Evolutionary conservation across 768 basidiomycete species (phyloP), one percentile per base, ranked within the genome.

Genomic region (Clavulina sp.): DNA sequence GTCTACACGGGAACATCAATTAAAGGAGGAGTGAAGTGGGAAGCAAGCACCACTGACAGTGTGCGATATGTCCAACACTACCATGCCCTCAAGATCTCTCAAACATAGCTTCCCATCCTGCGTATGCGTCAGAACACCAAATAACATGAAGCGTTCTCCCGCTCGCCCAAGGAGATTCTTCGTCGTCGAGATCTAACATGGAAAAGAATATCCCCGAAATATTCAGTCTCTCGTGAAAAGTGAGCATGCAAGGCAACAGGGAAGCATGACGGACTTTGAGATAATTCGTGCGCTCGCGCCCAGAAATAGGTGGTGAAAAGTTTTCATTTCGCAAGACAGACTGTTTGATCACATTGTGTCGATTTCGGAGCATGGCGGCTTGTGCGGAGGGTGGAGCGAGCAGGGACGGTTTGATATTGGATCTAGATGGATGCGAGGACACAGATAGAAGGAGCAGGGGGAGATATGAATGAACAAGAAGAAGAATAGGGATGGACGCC

Each of bases 301-400:
- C 91, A 38, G 89, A 85, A 34, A 97, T 66, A 0, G 89, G 93
- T 2, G 95, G 92, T 2, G 88, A 88, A 66, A 99, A 99, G 64
- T 97, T 91, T 62, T 99, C 95, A 60, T 96, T 97, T 36, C 95
- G 73, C 34, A 96, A 69, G 28, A 97, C 78, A 60, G 86, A 83
- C 67, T 97, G 93, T 62, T 81, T 84, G 59, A 97, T 88, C 48
- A 97, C 78, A 62, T 86, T 77, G 56, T 93, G 72, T 48, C 93
- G 70, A 63, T 97, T 85, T 31, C 93, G 76, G 26, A 86, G 69
- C 41, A 86, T 82, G 28, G 71, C 66, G 32, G 89, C 77, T 55
- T 88, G 75, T 5, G 85, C 84, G 29, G 88, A 80, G 23, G 93
- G 77, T 24, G 86, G 75, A 0, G 88, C 88, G 6, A 85, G 80